phyloP scores from a whole-genome alignment of 2,329 filamentous ascomycete genomes.

The Aureobasidium sp. region DNA sequence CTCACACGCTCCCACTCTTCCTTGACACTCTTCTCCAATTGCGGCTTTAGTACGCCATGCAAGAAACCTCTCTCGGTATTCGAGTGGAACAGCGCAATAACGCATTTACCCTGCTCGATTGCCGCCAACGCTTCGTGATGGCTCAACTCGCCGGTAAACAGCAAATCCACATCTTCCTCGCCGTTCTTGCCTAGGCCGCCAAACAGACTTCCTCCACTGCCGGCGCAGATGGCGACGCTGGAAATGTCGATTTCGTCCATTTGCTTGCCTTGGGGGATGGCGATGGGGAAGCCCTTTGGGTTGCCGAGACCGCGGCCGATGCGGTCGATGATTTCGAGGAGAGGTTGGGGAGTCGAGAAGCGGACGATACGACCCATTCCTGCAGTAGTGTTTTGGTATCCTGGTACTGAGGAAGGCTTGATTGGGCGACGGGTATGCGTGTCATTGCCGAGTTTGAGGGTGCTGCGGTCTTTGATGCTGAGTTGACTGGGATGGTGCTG shows the following conservation, averaged over 20 bases:
- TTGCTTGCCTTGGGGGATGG: constrained; percentile 51
- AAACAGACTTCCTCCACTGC: constrained; percentile 73
- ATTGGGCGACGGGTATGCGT: constrained; percentile 47
- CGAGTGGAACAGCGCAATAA: constrained; percentile 83
- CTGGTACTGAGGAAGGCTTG: constrained; percentile 36
- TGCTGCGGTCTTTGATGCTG: constrained; percentile 25
- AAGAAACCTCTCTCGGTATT: constrained; percentile 87
- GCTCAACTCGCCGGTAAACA: constrained; percentile 87
- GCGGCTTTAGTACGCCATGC: constrained; percentile 57
- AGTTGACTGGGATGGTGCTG: constrained; percentile 43
- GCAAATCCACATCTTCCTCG: constrained; percentile 58
- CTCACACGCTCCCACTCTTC: constrained; percentile 46
- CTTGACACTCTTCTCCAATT: constrained; percentile 53
- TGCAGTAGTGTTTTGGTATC: constrained; percentile 39
- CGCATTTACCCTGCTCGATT: constrained; percentile 72
- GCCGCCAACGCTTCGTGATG: constrained; percentile 87
- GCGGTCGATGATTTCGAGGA: constrained; percentile 52
- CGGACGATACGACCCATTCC: constrained; percentile 55
- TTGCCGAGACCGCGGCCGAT: constrained; percentile 57
- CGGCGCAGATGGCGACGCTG: constrained; percentile 79
- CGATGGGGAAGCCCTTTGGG: constrained; percentile 56
- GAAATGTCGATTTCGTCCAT: constrained; percentile 50
- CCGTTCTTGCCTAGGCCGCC: constrained; percentile 42
- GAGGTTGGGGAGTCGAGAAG: constrained; percentile 44
- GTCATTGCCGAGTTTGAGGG: constrained; percentile 33